Conservation (phyloP, 768 basidiomycete genomes). For the Amanita exitialis region DNA sequence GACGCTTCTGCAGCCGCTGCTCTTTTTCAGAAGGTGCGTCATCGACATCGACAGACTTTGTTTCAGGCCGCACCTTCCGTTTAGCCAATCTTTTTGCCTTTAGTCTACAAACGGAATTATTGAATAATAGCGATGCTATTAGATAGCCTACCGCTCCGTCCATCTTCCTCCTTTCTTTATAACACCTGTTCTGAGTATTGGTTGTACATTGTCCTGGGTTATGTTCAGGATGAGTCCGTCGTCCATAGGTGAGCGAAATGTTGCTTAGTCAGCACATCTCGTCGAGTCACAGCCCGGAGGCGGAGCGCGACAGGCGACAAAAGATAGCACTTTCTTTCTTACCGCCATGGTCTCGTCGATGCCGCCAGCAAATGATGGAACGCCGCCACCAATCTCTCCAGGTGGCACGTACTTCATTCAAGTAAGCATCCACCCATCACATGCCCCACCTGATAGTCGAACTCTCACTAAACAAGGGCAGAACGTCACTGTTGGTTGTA, state of each 20-base stretch:
- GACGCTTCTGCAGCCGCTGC: constrained; percentile 38
- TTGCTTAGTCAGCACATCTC: constrained; percentile 16
- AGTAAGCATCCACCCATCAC: constrained; percentile 31
- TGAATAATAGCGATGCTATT: not conserved
- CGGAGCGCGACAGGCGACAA: not conserved
- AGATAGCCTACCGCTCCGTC: constrained; percentile 54
- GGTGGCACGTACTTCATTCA: constrained; percentile 73
- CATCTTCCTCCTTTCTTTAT: constrained; percentile 57
- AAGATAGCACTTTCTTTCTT: not conserved
- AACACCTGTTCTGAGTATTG: constrained; percentile 15
- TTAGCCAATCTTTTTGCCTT: constrained; percentile 68
- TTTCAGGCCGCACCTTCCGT: constrained; percentile 36
- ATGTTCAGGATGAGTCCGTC: constrained; percentile 73
- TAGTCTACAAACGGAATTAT: constrained; percentile 30
- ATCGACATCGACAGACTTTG: constrained; percentile 9
- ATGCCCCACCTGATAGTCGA: constrained; percentile 21
- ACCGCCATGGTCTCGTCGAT: constrained; percentile 26
- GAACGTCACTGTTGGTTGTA: constrained; percentile 91
- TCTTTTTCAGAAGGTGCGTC: constrained; percentile 13
- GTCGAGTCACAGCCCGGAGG: too few relatives aligned
- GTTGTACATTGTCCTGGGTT: constrained; percentile 25
- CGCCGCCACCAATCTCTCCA: constrained; percentile 57
- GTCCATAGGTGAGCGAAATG: constrained; percentile 44
- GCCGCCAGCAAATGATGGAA: constrained; percentile 28
- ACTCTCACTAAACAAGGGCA: constrained; percentile 11